Percentiles rank a stretch among this genome's conserved stretches.
phyloP scores from a whole-genome alignment of 2,329 filamentous ascomycete species.

The Nemania sp. region DNA sequence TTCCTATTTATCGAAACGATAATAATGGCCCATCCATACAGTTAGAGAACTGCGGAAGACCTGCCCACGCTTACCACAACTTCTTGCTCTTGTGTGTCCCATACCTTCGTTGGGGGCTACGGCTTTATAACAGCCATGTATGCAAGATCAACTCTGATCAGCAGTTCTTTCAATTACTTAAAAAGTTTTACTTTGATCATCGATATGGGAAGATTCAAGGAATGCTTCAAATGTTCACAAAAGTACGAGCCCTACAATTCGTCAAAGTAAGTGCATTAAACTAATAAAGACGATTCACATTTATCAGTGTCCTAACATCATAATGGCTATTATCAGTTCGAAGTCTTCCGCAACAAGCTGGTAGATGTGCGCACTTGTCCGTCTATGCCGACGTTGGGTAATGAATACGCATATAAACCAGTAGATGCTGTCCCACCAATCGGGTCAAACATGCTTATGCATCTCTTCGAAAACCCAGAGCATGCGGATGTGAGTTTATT shows the following conservation, averaged over 20 bases:
- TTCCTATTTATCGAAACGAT: slow-evolving; percentile 1
- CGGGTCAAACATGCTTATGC: slow-evolving; percentile 33
- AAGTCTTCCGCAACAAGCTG: slow-evolving; percentile 22
- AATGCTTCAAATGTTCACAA: not conserved
- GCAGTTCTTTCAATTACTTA: slow-evolving; percentile 11
- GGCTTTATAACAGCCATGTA: slow-evolving; percentile 12
- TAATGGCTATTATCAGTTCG: slow-evolving; percentile 19
- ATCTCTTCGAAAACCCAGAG: slow-evolving; percentile 36
- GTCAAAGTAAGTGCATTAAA: slow-evolving; percentile 14
- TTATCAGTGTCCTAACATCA: not conserved
- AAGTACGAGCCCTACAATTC: slow-evolving; percentile 11
- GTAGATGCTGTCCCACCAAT: slow-evolving; percentile 33
- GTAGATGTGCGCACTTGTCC: slow-evolving; percentile 23
- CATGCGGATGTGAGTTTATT: slow-evolving; percentile 30
- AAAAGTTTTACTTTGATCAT: slow-evolving; percentile 2
- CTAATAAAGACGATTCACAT: not conserved
- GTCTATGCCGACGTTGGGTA: slow-evolving; percentile 14
- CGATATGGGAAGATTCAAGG: not conserved
- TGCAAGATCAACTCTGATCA: slow-evolving; percentile 16
- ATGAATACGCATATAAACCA: slow-evolving; percentile 33
- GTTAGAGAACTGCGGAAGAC: not conserved
- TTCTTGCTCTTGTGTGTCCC: slow-evolving; percentile 19
- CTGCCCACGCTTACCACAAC: not conserved
- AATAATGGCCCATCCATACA: not conserved
- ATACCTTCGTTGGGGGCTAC: slow-evolving; percentile 18